phyloP scores from a whole-genome alignment of 331 rosid species.

The Quercus phellos region DNA sequence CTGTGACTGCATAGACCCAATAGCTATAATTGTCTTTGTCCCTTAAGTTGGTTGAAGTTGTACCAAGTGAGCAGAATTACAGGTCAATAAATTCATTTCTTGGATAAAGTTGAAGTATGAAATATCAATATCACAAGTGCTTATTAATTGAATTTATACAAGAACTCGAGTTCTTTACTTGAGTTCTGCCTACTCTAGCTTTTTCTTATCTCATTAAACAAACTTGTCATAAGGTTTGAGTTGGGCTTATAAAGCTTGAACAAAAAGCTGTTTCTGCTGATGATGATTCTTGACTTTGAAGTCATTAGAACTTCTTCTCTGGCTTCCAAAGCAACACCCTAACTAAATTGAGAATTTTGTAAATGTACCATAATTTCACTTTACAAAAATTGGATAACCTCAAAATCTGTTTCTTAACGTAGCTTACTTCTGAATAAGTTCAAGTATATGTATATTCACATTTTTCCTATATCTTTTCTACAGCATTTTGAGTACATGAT shows the following conservation, averaged over 20 bases:
- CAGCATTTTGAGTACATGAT: background rate
- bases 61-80: background rate
- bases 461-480: background rate
- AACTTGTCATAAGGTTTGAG: background rate
- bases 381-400: constrained; percentile 3
- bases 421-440: background rate
- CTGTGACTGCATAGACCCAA: background rate
- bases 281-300: background rate
- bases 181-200: background rate
- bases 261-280: background rate
- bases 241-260: background rate
- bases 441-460: background rate
- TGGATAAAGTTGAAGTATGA: background rate
- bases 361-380: background rate
- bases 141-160: background rate
- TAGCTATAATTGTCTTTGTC: background rate
- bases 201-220: background rate
- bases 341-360: background rate
- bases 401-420: background rate
- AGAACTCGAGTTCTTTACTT: background rate
- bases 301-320: constrained; percentile 10
- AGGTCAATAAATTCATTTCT: background rate
- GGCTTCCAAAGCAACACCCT: background rate
- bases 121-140: background rate
- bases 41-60: background rate